Conservation (phyloP, 345 rosid species). For the Microthlaspi erraticum region DNA sequence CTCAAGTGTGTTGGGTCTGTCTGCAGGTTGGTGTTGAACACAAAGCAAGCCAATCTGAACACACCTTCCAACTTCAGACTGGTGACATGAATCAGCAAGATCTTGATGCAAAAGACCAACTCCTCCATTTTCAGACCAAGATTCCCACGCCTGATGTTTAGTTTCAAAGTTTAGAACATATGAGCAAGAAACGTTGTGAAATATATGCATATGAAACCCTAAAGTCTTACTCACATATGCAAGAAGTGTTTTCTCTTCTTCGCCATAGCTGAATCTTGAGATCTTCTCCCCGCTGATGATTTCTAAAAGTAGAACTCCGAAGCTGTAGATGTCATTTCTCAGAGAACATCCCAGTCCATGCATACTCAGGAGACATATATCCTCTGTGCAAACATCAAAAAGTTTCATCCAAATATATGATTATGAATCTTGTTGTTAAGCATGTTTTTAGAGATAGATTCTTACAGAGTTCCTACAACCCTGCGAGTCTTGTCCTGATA, state of each 20-base stretch:
- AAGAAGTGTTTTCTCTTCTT: constrained; percentile 25
- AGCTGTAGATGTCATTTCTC: constrained; percentile 58
- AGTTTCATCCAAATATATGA: no score
- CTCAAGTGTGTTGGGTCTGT: constrained; percentile 20
- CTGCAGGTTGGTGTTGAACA: constrained; percentile 20
- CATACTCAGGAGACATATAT: constrained; percentile 59
- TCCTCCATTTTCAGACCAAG: constrained; percentile 18
- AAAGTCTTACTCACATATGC: constrained; percentile 32
- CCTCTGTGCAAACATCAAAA: constrained; percentile 26
- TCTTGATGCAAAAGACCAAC: constrained; percentile 5
- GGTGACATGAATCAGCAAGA: not conserved
- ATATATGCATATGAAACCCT: no score
- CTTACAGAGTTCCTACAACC: constrained; percentile 42
- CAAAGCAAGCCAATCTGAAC: constrained; percentile 29
- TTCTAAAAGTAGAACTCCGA: constrained; percentile 48
- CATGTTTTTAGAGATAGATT: not conserved
- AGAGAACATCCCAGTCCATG: constrained; percentile 50
- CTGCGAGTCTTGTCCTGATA: constrained; percentile 31
- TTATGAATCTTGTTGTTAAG: not conserved
- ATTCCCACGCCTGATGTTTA: constrained; percentile 19
- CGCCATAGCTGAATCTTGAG: constrained; percentile 20
- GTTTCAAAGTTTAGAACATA: not conserved
- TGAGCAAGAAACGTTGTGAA: no score
- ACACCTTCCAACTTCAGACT: constrained; percentile 16
- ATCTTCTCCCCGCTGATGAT: constrained; percentile 32